Base-by-base conservation (phyloP, 495 filamentous ascomycete genomes). In the Elasticomyces elasticus region DNA sequence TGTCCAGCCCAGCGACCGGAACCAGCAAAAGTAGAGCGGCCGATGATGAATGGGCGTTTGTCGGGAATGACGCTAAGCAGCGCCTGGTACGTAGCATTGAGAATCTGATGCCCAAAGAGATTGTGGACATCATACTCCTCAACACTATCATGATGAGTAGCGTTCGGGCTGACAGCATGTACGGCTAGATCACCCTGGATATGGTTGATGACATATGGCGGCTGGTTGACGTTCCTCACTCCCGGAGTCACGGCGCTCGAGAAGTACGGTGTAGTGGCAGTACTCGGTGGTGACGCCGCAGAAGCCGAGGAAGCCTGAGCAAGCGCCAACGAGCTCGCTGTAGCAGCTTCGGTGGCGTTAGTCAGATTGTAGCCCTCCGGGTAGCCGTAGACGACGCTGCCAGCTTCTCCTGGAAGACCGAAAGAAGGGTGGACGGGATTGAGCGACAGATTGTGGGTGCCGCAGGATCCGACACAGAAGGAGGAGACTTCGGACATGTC, bases 11-110 rank as follows among this genome's bases (percentile, higher is more conserved):
- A 86, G 65, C 79, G 80, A n/a, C 88, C 88, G 5, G 77, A 77
- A 5, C 88, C 88, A 13, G 84, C 79, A 62, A 90, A 90, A 3
- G 88, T 92, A 46, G 83, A 86, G 38, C 88, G 82, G 0, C 84
- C 85, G 57, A 94, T 90, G 64, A 94, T 86, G 69, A 94, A 91
- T 0, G 88, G 88, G 0, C 88, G 80, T 62, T 86, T 84, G 12
- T 63, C 72, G 0, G 80, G 76, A 59, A 78, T 79, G 9, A 89
- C 69, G 17, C 69, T 63, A 3, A 83, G 70, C 7, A 94, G 76
- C 25, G 79, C 86, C 22, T 86, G 67, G 67, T 92, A 87, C 11
- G 87, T 94, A 9, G 87, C 87, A 52, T 86, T 85, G 33, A 89
- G 68, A 41, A 88, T 83, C 59, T 84, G 79, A 56, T 89, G 80